These are phyloP conservation scores for Neckera pumila DNA, from an alignment of 225 moss, liverwort and hornwort species.

Conservation along the genomic window DNA sequence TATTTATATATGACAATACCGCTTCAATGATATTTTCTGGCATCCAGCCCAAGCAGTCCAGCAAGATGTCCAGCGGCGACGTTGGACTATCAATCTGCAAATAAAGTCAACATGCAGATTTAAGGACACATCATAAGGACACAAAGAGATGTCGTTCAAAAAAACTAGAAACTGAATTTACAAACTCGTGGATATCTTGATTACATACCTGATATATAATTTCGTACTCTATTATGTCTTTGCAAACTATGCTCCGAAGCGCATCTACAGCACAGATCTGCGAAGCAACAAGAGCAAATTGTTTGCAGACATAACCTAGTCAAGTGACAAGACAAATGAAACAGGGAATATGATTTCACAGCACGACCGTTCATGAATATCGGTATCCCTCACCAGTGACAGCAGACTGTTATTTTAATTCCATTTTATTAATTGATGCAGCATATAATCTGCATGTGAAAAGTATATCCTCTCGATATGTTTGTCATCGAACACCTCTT, in stretches of 20 bases:
- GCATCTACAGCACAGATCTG: slow-evolving; percentile 83
- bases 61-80: slow-evolving; percentile 47
- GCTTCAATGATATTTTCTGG: slow-evolving; percentile 58
- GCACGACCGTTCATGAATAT: background rate
- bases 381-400: background rate
- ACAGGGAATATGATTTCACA: background rate
- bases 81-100: slow-evolving; percentile 8
- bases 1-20: slow-evolving; percentile 29
- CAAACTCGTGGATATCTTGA: background rate
- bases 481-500: background rate
- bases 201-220: slow-evolving; percentile 4
- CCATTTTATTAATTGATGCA: background rate
- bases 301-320: background rate
- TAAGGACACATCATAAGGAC: background rate
- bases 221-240: slow-evolving; percentile 30
- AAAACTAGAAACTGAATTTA: background rate
- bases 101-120: background rate
- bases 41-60: slow-evolving; percentile 77
- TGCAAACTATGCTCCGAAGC: slow-evolving; percentile 65
- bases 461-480: background rate
- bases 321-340: background rate
- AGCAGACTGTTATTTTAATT: background rate
- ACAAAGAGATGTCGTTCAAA: background rate
- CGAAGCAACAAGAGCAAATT: background rate
- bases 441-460: background rate